Evolutionary conservation across 139 green algal genomes (phyloP).

Genomic region (Micractinium conductrix): DNA sequence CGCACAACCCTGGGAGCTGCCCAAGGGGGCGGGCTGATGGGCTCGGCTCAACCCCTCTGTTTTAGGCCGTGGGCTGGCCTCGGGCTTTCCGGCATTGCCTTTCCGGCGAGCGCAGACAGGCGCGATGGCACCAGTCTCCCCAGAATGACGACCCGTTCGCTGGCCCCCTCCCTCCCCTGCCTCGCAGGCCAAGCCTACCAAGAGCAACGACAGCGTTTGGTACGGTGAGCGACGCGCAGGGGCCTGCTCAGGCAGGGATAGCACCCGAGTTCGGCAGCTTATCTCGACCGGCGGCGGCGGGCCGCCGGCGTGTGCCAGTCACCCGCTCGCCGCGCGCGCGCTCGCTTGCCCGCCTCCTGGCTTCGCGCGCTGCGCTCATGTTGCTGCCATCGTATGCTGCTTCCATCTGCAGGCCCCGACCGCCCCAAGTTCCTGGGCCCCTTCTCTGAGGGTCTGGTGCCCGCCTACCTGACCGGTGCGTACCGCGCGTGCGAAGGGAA

Average conservation of each 20-base stretch:
- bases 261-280: too few species aligned
- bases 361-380: too few species aligned
- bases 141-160: not conserved
- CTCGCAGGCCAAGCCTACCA: slow-evolving; percentile 42
- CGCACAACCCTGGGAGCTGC: not conserved
- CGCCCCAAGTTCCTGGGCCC: slow-evolving; percentile 89
- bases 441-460: slow-evolving; percentile 78
- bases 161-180: not conserved
- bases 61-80: too few species aligned
- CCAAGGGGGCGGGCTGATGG: too few species aligned
- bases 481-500: slow-evolving; percentile 12
- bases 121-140: too few species aligned
- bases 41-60: too few species aligned
- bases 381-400: not conserved
- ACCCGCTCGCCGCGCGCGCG: not conserved
- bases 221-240: slow-evolving; percentile 21
- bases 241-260: not conserved
- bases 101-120: too few species aligned
- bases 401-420: slow-evolving; percentile 66
- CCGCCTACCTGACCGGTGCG: slow-evolving; percentile 58
- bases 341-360: too few species aligned
- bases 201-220: slow-evolving; percentile 40
- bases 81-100: too few species aligned
- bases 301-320: not conserved
- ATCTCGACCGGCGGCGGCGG: not conserved